Base-by-base conservation (phyloP, 2,329 filamentous ascomycete genomes). In the Aureobasidium sp. region DNA sequence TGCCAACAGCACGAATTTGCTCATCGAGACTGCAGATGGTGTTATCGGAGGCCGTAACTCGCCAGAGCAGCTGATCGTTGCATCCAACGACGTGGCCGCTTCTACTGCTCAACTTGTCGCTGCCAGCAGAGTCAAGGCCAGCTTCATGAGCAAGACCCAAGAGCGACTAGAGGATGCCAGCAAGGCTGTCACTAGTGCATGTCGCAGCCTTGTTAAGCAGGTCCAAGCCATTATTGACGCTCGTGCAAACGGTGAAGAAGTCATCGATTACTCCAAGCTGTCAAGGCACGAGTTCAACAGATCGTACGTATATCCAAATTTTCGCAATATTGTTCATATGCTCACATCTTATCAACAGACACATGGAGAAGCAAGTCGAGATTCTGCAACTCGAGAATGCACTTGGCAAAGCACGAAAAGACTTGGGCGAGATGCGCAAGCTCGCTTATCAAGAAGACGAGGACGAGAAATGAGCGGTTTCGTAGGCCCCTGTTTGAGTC, bases 1-100 rank as follows among this genome's bases (percentile, higher is more conserved):
- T 20, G 94, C 94, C 3, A 84, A 84, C 1, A 95, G 91, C 17
- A 99, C 94, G 12, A 97, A 97, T 78, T 94, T 88, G 46, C 84
- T 99, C 68, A 99, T 99, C 71, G 94, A 99, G 81, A 99, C 94
- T 7, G 94, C 94, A 0, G 94, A 99, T 71, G 94, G 93, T 23
- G 94, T 99, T 42, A 87, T 99, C 62, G 92, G 88, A 1, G 89
- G 88, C 57, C 89, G 93, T 68, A 96, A 96, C 80, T 94, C 87
- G 65, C 92, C 92, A 0, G 94, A 99, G 77, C 94, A 97, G 78
- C 85, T 99, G 62, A 99, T 99, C 67, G 94, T 99, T 41, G 94
- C 94, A 3, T 96, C 91, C 67, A 99, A 99, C 77, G 89, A 97
- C 70, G 94, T 99, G 44, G 92, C 94, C 0, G 94, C 94, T 9